These are phyloP conservation scores for Ophiostoma australiae DNA, from an alignment of 2,329 filamentous ascomycete genomes.

Conservation along the genomic window DNA sequence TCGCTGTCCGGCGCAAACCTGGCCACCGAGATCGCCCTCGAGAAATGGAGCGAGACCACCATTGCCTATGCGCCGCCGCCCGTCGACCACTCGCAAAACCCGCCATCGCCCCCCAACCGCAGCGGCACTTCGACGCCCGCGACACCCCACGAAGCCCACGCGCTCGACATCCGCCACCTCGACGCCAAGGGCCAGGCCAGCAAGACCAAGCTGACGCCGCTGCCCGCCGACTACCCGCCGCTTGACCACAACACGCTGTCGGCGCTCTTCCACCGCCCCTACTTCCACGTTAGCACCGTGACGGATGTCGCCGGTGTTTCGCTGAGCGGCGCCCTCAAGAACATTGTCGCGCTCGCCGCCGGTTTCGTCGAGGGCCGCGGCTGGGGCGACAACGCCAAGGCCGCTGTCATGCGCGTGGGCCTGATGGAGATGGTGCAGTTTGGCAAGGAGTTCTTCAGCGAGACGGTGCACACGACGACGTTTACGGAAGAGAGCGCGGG, in stretches of 20 bases:
- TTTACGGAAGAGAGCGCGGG: constrained; percentile 97
- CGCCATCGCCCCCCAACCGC: constrained; percentile 52
- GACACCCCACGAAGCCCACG: constrained; percentile 27
- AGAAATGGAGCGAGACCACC: constrained; percentile 97
- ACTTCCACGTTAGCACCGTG: constrained; percentile 95
- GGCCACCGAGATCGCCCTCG: constrained; percentile 80
- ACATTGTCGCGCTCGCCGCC: constrained; percentile 88
- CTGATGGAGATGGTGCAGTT: constrained; percentile 96
- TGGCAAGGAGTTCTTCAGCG: constrained; percentile 84
- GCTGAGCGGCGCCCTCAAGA: constrained; percentile 90
- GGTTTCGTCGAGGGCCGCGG: constrained; percentile 93
- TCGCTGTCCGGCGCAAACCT: constrained; percentile 95
- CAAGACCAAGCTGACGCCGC: constrained; percentile 64
- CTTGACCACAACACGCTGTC: constrained; percentile 80
- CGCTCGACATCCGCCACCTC: constrained; percentile 37
- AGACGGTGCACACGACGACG: constrained; percentile 73
- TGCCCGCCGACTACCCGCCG: constrained; percentile 78
- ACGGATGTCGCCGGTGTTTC: constrained; percentile 96
- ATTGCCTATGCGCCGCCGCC: constrained; percentile 91
- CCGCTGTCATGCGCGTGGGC: constrained; percentile 95
- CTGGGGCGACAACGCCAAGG: constrained; percentile 98
- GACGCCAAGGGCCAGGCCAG: constrained; percentile 63
- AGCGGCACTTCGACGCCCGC: constrained; percentile 32
- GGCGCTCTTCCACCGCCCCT: constrained; percentile 86
- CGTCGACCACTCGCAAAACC: constrained; percentile 70